These are phyloP conservation scores for Cyberlindnera petersonii DNA, from an alignment of 805 yeast genomes.

Conservation along the genomic window DNA sequence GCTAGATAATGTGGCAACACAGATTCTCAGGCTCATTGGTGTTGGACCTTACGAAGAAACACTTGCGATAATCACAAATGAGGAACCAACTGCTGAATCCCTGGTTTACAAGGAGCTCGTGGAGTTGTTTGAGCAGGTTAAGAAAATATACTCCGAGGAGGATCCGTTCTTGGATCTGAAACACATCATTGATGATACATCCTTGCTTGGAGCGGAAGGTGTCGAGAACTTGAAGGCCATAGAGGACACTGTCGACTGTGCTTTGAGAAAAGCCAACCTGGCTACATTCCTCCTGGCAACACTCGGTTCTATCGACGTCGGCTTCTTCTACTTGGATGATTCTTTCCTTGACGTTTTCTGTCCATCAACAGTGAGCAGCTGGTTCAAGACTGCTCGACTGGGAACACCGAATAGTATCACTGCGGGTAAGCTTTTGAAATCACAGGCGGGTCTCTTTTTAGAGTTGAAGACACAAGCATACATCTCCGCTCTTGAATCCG, in stretches of 20 bases:
- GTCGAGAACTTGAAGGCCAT: constrained; percentile 15
- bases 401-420: constrained; percentile 18
- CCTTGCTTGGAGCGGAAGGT: constrained; percentile 9
- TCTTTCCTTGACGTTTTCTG: constrained; percentile 85
- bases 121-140: constrained; percentile 75
- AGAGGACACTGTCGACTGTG: constrained; percentile 28
- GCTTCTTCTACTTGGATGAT: constrained; percentile 81
- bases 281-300: constrained; percentile 88
- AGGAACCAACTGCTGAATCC: constrained; percentile 61
- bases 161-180: constrained; percentile 70
- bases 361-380: constrained; percentile 46
- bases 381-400: constrained; percentile 11
- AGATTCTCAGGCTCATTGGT: constrained; percentile 67
- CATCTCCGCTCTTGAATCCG: constrained; percentile 76
- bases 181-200: constrained; percentile 59
- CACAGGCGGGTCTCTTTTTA: constrained; percentile 73
- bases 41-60: constrained; percentile 74
- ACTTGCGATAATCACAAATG: constrained; percentile 61
- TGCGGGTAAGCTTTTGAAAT: constrained; percentile 61
- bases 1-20: constrained; percentile 78
- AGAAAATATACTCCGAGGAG: constrained; percentile 59
- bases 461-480: constrained; percentile 95
- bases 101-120: constrained; percentile 61
- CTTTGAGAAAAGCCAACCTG: constrained; percentile 78
- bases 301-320: constrained; percentile 78